A percentile compares a stretch with the other conserved stretches of the same genome.
phyloP scores from a whole-genome alignment of 768 basidiomycete species.

The Lactarius tabidus region DNA sequence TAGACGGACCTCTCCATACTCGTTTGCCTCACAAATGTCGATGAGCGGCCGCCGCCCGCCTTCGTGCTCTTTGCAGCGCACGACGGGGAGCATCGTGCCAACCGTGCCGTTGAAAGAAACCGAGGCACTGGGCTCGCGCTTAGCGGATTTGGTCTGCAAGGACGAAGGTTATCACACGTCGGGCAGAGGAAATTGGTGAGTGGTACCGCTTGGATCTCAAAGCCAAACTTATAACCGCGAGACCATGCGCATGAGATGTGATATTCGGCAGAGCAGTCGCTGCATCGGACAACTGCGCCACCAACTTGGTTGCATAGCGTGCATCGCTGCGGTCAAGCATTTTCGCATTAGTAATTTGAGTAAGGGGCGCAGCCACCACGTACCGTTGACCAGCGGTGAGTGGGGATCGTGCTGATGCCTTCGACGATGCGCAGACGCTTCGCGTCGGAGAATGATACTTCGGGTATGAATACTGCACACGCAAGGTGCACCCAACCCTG shows the following conservation, averaged over 20 bases:
- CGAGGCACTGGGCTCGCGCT: slow-evolving; percentile 59
- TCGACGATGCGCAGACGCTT: slow-evolving; percentile 73
- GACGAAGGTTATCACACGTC: background rate
- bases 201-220: slow-evolving; percentile 83
- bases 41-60: slow-evolving; percentile 57
- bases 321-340: slow-evolving; percentile 52
- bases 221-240: slow-evolving; percentile 79
- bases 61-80: slow-evolving; percentile 27
- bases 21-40: slow-evolving; percentile 82
- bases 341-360: slow-evolving; percentile 20
- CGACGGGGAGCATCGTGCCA: slow-evolving; percentile 24
- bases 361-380: slow-evolving; percentile 32
- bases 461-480: slow-evolving; percentile 84
- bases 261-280: slow-evolving; percentile 73
- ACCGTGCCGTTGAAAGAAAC: slow-evolving; percentile 68
- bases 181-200: background rate
- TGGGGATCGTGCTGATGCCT: slow-evolving; percentile 71
- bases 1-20: slow-evolving; percentile 64
- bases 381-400: slow-evolving; percentile 70
- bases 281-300: slow-evolving; percentile 82
- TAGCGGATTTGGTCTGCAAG: slow-evolving; percentile 70
- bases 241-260: slow-evolving; percentile 92
- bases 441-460: slow-evolving; percentile 79
- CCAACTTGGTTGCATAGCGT: slow-evolving; percentile 63
- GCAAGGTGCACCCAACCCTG: slow-evolving; percentile 90